Base-by-base conservation (phyloP, 106 monocot species). In the Vanilla planifolia region DNA sequence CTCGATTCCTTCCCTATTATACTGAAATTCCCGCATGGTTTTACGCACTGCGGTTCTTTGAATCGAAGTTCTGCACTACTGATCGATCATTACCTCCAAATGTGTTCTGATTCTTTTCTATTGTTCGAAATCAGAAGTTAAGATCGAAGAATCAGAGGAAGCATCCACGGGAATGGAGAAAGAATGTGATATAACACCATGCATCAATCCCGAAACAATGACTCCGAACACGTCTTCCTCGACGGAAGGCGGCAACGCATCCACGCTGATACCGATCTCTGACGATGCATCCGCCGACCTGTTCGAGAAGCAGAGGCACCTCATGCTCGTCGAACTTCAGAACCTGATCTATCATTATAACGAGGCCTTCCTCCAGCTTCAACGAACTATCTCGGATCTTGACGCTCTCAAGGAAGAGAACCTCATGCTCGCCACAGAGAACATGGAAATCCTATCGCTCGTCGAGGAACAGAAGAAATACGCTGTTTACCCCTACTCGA, bases 361-460 rank as follows among this genome's bases (percentile, higher is more conserved):
- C 40, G 72, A 89, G 3, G 73, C 68, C 80, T 84, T 73, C 71
- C 30, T 21, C 9, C 25, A 42, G 40, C 84, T 80, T 36, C 71
- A 67, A 30, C 27, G 23, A 33, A 21, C 62, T 33, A 32, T 72
- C 28, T 53, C 71, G 65, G 72, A 77, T 34, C 19, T 80, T 43
- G 68, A 71, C 42, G 13, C 61, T 37, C 84, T 89, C 68, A 66
- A 72, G 43, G 16, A 30, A 21, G 84, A 89, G 46, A 80, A 80
- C 36, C 52, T 78, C 59, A 37, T 59, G 40, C 77, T 84, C 48
- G 28, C 23, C n/a, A 63, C 67, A 3, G 71, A 77, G 45, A 74
- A 84, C 34, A 65, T 82, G 44, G 71, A 75, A 41, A 60, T 89
- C 55, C 37, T 65, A 26, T 40, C 62, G 33, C 74, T 78, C 32